Conservation (phyloP, 2,329 filamentous ascomycete species). For the Monilinia aucupariae region DNA sequence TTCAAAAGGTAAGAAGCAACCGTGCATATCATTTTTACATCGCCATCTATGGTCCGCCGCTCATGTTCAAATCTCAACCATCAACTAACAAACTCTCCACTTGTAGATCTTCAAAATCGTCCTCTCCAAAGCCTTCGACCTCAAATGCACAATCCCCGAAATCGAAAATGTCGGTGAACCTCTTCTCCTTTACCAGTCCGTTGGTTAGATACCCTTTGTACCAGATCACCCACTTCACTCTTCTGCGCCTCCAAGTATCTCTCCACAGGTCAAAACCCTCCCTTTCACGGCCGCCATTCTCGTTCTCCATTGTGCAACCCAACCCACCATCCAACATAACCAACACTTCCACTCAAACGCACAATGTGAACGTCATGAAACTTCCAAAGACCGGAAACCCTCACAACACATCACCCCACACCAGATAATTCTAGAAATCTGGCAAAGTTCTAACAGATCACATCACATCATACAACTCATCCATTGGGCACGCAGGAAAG, state of each 20-base stretch:
- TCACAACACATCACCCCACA: neutral
- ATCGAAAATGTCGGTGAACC: constrained; percentile 98
- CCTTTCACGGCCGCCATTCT: neutral
- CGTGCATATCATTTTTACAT: neutral
- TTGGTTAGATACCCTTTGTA: constrained; percentile 18
- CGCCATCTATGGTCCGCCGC: neutral
- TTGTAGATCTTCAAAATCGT: constrained; percentile 99
- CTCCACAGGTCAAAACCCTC: neutral
- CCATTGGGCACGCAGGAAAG: constrained; percentile 6
- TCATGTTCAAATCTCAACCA: neutral
- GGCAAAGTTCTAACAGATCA: neutral
- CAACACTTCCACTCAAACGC: neutral
- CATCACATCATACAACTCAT: constrained; percentile 2
- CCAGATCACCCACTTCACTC: neutral
- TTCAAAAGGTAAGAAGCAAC: constrained; percentile 75
- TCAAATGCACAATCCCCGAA: constrained; percentile 98
- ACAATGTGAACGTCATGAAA: neutral
- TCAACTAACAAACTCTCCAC: constrained; percentile 12
- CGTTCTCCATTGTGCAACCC: constrained; percentile 1
- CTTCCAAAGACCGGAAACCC: neutral
- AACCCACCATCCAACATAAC: neutral
- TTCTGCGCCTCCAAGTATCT: neutral
- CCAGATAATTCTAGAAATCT: constrained; percentile 2
- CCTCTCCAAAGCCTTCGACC: constrained; percentile 93
- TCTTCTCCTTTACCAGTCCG: constrained; percentile 78